phyloP scores from a whole-genome alignment of 2,329 filamentous ascomycete species.

The Trichoderma citrinoviride region DNA sequence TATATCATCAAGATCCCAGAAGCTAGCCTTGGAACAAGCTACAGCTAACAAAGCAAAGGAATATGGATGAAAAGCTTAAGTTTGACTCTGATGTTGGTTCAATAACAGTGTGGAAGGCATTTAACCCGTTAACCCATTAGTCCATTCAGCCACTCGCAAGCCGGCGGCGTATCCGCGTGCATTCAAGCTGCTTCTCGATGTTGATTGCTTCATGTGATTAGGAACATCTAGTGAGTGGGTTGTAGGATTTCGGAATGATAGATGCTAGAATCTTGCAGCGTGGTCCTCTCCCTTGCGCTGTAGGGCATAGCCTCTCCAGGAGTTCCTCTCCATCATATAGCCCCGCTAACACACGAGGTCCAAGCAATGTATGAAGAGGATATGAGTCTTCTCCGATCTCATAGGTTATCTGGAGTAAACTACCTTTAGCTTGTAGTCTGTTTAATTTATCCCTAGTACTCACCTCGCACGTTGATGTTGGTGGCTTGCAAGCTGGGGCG shows the following conservation, averaged over 20 bases:
- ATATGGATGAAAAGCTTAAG: not conserved
- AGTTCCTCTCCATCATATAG: no score
- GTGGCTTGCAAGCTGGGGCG: constrained; percentile 4
- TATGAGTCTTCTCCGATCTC: not conserved
- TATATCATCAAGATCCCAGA: not conserved
- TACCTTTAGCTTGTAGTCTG: not conserved
- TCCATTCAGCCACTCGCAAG: not conserved
- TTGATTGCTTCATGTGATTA: not conserved
- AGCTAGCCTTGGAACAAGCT: not conserved
- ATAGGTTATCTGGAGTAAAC: not conserved
- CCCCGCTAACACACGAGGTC: not conserved
- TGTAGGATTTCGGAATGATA: not conserved
- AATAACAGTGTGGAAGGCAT: not conserved
- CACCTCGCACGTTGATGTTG: constrained; percentile 8
- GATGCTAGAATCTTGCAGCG: no score
- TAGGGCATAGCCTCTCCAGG: no score
- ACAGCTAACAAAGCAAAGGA: not conserved
- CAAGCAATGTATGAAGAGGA: not conserved
- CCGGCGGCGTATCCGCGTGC: not conserved
- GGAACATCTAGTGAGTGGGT: no score
- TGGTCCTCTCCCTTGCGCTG: no score
- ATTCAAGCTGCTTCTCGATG: not conserved
- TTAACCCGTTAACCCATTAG: not conserved
- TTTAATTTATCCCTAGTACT: not conserved
- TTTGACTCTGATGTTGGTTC: not conserved